Evolutionary conservation across 192 early-diverging fungal species (phyloP).

Genomic region (Umbelopsis ramanniana): DNA sequence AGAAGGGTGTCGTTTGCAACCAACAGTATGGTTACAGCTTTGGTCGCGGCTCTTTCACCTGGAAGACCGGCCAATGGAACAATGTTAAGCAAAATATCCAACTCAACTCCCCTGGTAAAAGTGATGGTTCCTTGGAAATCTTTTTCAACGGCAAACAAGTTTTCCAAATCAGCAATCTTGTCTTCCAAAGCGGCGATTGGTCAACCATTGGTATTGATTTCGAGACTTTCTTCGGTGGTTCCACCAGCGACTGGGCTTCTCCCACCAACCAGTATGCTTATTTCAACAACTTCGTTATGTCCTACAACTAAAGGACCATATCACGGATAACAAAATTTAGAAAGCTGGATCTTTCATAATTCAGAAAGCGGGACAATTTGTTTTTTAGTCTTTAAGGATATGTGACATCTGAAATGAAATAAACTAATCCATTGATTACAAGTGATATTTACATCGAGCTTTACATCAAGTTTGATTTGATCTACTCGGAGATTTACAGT

Average conservation of each 20-base stretch:
- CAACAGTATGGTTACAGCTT: slow-evolving; percentile 53
- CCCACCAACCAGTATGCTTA: slow-evolving; percentile 37
- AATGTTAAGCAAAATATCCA: slow-evolving; percentile 46
- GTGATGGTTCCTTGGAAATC: slow-evolving; percentile 25
- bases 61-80: slow-evolving; percentile 50
- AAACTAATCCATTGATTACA: neutral
- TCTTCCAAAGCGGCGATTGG: slow-evolving; percentile 13
- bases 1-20: slow-evolving; percentile 50
- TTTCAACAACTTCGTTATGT: slow-evolving; percentile 31
- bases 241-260: slow-evolving; percentile 22
- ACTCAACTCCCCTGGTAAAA: slow-evolving; percentile 32
- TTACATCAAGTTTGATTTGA: too few relatives aligned
- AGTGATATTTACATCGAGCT: neutral
- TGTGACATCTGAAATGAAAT: neutral
- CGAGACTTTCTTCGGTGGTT: slow-evolving; percentile 47
- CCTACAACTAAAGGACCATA: neutral
- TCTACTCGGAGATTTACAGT: too few relatives aligned
- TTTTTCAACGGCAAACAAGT: slow-evolving; percentile 29
- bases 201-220: slow-evolving; percentile 30
- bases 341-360: neutral
- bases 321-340: neutral
- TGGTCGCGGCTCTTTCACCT: slow-evolving; percentile 54
- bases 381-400: neutral
- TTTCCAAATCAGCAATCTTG: slow-evolving; percentile 17
- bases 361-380: neutral